Evolutionary conservation across 345 rosid genomes (phyloP).

Genomic region (Fremontodendron californicum): DNA sequence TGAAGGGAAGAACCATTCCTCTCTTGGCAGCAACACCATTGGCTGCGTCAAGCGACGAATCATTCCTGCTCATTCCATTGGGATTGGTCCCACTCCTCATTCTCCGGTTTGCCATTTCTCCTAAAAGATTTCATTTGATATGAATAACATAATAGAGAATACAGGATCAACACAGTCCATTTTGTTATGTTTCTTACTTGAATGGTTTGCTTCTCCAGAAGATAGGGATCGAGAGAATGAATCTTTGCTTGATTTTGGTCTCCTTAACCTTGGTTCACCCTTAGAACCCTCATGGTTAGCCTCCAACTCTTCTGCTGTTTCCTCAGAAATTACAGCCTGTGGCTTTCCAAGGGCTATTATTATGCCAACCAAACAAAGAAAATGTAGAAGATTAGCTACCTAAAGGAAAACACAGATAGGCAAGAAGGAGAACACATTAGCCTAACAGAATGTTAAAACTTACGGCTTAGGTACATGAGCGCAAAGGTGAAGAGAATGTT

Average conservation of each 20-base stretch:
- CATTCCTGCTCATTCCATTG: conserved; percentile 10
- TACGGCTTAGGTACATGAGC: conserved; percentile 49
- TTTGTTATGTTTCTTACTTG: conserved; percentile 36
- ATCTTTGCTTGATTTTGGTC: conserved; percentile 27
- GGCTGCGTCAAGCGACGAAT: conserved; percentile 1
- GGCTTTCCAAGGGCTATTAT: conserved; percentile 56
- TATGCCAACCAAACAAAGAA: background rate
- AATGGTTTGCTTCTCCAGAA: conserved; percentile 36
- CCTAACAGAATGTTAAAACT: conserved; percentile 15
- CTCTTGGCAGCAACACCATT: conserved; percentile 33
- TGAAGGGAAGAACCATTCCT: conserved; percentile 60
- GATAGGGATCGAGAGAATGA: conserved; percentile 30
- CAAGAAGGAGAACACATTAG: background rate
- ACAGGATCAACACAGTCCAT: background rate
- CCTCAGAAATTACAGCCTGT: conserved; percentile 53
- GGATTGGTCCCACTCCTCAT: conserved; percentile 23
- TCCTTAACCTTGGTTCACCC: conserved; percentile 28
- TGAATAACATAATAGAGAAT: background rate
- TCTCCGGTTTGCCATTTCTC: conserved; percentile 25
- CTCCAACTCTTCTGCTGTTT: conserved; percentile 33
- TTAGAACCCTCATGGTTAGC: conserved; percentile 25
- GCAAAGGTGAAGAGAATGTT: conserved; percentile 51
- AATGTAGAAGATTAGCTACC: conserved; percentile 3
- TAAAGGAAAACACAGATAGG: background rate
- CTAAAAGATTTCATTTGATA: conserved; percentile 11